A percentile compares a stretch with the other conserved stretches of the same genome.
Conservation (phyloP, 2,329 filamentous ascomycete genomes). For the Penicillium digitatum region DNA sequence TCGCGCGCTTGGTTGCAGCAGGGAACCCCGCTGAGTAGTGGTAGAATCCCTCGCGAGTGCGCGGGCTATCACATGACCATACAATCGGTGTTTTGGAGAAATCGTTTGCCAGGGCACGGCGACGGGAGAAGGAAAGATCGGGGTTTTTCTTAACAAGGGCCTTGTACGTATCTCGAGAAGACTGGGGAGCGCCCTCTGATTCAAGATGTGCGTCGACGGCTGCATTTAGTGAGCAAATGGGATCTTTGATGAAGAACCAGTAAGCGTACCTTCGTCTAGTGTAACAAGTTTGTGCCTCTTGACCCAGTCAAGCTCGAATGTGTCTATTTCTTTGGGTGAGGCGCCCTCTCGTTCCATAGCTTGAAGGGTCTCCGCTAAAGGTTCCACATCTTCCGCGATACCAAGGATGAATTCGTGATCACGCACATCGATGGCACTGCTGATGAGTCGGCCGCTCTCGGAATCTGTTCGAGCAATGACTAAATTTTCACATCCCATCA, state of each 20-base stretch:
- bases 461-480: constrained; percentile 94
- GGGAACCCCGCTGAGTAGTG: constrained; percentile 64
- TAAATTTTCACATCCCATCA: constrained; percentile 94
- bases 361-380: constrained; percentile 83
- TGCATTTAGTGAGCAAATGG: constrained; percentile 23
- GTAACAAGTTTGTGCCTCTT: constrained; percentile 79
- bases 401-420: constrained; percentile 97
- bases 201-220: constrained; percentile 73
- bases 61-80: constrained; percentile 88
- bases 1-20: constrained; percentile 86
- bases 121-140: constrained; percentile 72
- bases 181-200: constrained; percentile 59
- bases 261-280: constrained; percentile 68
- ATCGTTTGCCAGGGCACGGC: constrained; percentile 66
- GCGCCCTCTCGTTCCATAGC: constrained; percentile 81
- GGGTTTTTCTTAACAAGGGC: constrained; percentile 58
- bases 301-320: constrained; percentile 82
- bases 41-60: constrained; percentile 74
- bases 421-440: constrained; percentile 83
- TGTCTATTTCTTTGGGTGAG: constrained; percentile 73
- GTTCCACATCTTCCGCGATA: constrained; percentile 70
- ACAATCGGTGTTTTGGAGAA: constrained; percentile 65
- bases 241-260: too few species aligned
- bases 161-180: constrained; percentile 66
- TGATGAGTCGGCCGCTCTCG: constrained; percentile 86